phyloP scores from a whole-genome alignment of 305 asterid genomes.

The Solanum hybrid region DNA sequence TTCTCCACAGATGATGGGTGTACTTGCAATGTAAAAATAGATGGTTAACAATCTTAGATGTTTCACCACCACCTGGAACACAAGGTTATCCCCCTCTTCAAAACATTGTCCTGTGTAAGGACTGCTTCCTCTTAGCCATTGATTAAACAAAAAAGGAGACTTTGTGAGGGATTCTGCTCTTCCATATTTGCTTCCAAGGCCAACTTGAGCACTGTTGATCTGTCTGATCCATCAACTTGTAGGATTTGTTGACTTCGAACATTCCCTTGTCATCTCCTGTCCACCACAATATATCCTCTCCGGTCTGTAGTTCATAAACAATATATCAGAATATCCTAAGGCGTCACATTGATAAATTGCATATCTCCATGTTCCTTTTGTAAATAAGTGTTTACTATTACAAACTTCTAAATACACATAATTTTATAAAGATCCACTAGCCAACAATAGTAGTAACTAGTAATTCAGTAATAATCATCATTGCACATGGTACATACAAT shows the following conservation, averaged over 20 bases:
- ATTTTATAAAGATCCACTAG: neutral
- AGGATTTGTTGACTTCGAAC: neutral
- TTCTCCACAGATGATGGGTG: neutral
- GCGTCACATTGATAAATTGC: neutral
- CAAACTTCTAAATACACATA: neutral
- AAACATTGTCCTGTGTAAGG: neutral
- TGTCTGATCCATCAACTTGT: neutral
- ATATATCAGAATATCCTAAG: neutral
- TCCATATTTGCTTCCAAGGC: neutral
- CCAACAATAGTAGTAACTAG: neutral
- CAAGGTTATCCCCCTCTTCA: neutral
- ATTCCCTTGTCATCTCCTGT: neutral
- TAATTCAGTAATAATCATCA: neutral
- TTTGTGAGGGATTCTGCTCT: neutral
- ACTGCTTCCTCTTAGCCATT: neutral
- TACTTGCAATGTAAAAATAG: neutral
- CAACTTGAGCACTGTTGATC: neutral
- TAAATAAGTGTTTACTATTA: neutral
- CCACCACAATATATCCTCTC: neutral
- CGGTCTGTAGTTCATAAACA: neutral
- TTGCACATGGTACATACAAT: neutral
- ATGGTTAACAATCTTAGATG: neutral
- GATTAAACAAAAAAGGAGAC: neutral
- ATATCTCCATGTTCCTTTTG: neutral
- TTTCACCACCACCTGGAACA: neutral